Evolutionary conservation across 2,329 filamentous ascomycete species (phyloP).

Genomic region (Penicillium aurantiogriseum): DNA sequence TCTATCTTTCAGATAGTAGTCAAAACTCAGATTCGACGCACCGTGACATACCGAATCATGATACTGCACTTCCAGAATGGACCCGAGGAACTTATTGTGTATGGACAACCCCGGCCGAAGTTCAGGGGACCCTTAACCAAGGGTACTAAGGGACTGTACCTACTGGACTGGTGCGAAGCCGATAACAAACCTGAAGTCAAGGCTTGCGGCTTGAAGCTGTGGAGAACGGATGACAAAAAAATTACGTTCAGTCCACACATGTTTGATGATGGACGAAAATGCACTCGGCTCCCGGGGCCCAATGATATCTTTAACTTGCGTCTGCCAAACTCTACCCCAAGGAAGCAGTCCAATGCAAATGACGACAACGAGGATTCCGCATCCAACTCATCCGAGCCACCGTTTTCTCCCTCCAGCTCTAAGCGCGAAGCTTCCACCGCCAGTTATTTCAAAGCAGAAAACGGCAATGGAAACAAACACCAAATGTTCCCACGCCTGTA

Average conservation of each 20-base stretch:
- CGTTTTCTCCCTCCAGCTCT: neutral
- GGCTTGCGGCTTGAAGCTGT: neutral
- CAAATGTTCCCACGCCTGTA: rapidly evolving
- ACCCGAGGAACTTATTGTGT: neutral
- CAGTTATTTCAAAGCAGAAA: neutral
- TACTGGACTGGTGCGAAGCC: neutral
- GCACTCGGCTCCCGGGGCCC: neutral
- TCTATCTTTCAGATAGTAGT: neutral
- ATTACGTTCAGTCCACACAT: neutral
- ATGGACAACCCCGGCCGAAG: neutral
- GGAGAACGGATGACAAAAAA: neutral
- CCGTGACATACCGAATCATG: neutral
- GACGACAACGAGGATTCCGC: neutral
- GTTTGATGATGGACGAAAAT: neutral
- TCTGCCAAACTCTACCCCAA: neutral
- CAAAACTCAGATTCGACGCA: neutral
- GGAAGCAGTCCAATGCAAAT: neutral
- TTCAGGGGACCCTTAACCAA: neutral
- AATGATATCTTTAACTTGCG: neutral
- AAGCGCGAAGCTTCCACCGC: neutral
- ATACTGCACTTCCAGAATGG: neutral
- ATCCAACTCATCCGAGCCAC: neutral
- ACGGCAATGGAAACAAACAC: neutral
- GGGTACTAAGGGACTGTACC: neutral
- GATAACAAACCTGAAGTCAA: neutral